Evolutionary conservation across 352 stramenopile genomes (phyloP).

Genomic region (Phytopythium montanum): DNA sequence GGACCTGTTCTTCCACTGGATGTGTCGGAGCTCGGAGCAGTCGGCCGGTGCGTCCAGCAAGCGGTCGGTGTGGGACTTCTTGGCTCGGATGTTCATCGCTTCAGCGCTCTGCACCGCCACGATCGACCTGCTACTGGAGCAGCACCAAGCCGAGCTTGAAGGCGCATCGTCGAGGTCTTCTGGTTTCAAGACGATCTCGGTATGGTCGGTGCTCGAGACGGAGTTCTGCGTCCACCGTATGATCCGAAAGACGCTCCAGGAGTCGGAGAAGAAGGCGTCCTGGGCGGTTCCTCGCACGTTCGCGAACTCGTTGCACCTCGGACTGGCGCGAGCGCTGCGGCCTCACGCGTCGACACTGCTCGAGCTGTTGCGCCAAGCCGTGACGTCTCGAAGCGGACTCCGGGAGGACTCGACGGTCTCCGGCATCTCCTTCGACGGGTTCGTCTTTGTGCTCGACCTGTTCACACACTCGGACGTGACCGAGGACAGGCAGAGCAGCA

Average conservation of each 20-base stretch:
- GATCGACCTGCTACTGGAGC: slow-evolving; percentile 27
- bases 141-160: neutral
- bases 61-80: slow-evolving; percentile 33
- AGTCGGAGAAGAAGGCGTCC: slow-evolving; percentile 21
- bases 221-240: slow-evolving; percentile 53
- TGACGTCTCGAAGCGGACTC: neutral
- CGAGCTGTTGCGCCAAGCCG: slow-evolving; percentile 11
- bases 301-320: slow-evolving; percentile 20
- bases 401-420: neutral
- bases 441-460: slow-evolving; percentile 3
- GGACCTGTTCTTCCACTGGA: slow-evolving; percentile 57
- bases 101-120: slow-evolving; percentile 44
- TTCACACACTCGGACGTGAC: neutral
- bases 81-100: slow-evolving; percentile 43
- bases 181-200: slow-evolving; percentile 15
- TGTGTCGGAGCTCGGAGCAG: slow-evolving; percentile 25
- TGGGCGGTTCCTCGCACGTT: slow-evolving; percentile 36
- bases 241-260: slow-evolving; percentile 29
- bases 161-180: neutral
- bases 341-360: slow-evolving; percentile 18
- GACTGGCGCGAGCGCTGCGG: slow-evolving; percentile 36
- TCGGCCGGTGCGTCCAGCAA: slow-evolving; percentile 15
- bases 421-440: slow-evolving; percentile 4
- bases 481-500: neutral
- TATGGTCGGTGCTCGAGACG: slow-evolving; percentile 54